Evolutionary conservation across 2,329 filamentous ascomycete genomes (phyloP).

Genomic region (Xylaria sp.): DNA sequence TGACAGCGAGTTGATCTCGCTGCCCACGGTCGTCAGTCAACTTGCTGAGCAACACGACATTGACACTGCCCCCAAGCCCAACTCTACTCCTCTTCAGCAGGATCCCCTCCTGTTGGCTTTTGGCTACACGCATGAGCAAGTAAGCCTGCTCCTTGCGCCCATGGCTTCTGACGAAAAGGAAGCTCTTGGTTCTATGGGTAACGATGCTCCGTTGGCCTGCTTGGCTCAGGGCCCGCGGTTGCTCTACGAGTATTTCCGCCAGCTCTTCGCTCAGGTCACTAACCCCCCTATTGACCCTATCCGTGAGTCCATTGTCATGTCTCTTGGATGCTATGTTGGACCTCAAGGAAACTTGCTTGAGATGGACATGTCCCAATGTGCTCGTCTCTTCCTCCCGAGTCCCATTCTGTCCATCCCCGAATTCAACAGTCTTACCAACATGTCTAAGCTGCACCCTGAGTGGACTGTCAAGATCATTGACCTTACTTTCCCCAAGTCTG

Average conservation of each 20-base stretch:
- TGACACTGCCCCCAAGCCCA: slow-evolving; percentile 62
- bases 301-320: slow-evolving; percentile 97
- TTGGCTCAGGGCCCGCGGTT: slow-evolving; percentile 84
- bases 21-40: slow-evolving; percentile 67
- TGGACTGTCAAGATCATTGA: slow-evolving; percentile 92
- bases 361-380: slow-evolving; percentile 87
- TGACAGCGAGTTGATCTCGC: slow-evolving; percentile 74
- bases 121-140: slow-evolving; percentile 92
- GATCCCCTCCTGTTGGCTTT: slow-evolving; percentile 81
- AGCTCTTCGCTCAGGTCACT: slow-evolving; percentile 95
- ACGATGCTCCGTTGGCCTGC: slow-evolving; percentile 88
- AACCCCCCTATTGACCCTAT: slow-evolving; percentile 98
- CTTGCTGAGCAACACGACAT: slow-evolving; percentile 51
- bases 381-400: slow-evolving; percentile 77
- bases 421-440: slow-evolving; percentile 80
- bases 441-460: slow-evolving; percentile 63
- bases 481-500: slow-evolving; percentile 83
- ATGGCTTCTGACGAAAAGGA: slow-evolving; percentile 99
- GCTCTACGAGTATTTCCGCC: slow-evolving; percentile 93
- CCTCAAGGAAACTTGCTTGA: slow-evolving; percentile 92
- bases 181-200: slow-evolving; percentile 95
- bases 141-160: slow-evolving; percentile 82
- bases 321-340: slow-evolving; percentile 90
- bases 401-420: slow-evolving; percentile 85
- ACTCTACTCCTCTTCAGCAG: slow-evolving; percentile 69